Base-by-base conservation (phyloP, 192 early-diverging fungal species). In the Coemansia sp. region DNA sequence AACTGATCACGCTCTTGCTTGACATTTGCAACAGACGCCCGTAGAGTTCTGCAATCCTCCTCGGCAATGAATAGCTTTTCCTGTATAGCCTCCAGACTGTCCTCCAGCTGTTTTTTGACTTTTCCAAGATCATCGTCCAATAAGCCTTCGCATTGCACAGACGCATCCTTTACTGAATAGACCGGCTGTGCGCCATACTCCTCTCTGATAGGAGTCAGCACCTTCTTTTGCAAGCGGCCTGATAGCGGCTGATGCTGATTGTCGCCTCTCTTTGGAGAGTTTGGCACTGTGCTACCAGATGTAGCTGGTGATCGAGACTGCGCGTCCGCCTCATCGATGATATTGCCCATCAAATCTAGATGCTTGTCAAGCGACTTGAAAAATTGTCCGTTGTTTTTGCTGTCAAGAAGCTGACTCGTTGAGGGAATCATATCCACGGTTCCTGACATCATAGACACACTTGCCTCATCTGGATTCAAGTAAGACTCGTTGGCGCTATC, bases 1-100 rank as follows among this genome's bases (percentile, higher is more conserved):
- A 78, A 83, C 68, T 83, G 80, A 38, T 77, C 76, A 19, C 80
- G 75, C 69, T 83, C 80, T 41, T 83, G 80, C 63, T 70, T 65
- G 7, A 57, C 71, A 39, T 61, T 64, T 40, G 80, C 68, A 12
- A 83, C 67, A 4, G 67, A 47, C 23, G 58, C 54, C 13, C 76
- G 63, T 54, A 74, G 63, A 16, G 61, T 53, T 9, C 68, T 58
- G 13, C 71, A 59, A 8, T 77, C 71, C n/a, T 63, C 67, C 67
- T 78, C 69, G n/a, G 64, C 53, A 23, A 26, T 47, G 23, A 49
- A 65, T 16, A 53, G 44, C 40, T 63, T 58, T 2, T 40, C 61
- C 13, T 47, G 64, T 23, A 61, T 61, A 13, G 47, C 48, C 16
- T 63, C 61, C 39, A 76, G 26, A 49, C 50, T 58, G 6, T 59